Evolutionary conservation across 1,139 yeast species (phyloP).

Genomic region (Diutina ranongensis): DNA sequence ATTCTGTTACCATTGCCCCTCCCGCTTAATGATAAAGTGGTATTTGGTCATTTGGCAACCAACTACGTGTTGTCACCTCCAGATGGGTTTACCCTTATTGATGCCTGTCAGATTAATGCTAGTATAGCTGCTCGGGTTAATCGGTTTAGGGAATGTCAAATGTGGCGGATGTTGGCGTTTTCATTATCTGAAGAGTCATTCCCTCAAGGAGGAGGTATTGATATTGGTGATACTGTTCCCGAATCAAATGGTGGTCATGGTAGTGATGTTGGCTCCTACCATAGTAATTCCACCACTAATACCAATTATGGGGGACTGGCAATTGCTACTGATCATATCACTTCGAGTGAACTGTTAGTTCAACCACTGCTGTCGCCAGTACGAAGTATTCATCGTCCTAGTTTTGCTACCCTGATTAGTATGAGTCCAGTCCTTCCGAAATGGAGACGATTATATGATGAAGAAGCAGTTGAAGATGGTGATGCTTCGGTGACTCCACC

Average conservation of each 20-base stretch:
- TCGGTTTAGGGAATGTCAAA: conserved; percentile 47
- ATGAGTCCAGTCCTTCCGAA: background rate
- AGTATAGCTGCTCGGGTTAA: conserved; percentile 43
- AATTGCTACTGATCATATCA: conserved; percentile 2
- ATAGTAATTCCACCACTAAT: conserved; percentile 33
- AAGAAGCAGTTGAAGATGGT: conserved; percentile 1
- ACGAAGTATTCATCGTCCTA: background rate
- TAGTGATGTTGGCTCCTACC: conserved; percentile 32
- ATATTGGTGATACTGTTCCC: conserved; percentile 4
- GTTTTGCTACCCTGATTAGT: background rate
- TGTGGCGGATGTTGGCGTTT: conserved; percentile 57
- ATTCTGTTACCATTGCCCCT: conserved; percentile 34
- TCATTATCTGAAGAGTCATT: conserved; percentile 36
- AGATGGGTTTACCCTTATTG: conserved; percentile 36
- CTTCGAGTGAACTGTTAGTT: background rate
- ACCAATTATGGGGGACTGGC: conserved; percentile 24
- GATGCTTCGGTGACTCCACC: background rate
- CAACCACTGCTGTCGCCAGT: background rate
- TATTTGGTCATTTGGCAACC: conserved; percentile 30
- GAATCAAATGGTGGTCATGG: conserved; percentile 27
- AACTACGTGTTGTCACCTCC: conserved; percentile 34
- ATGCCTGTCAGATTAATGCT: conserved; percentile 51
- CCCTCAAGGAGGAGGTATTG: background rate
- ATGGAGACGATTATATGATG: background rate
- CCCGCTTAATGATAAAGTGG: conserved; percentile 28